Evolutionary conservation across 345 rosid genomes (phyloP), one percentile per base, ranked within the genome.

Genomic region (Dipteronia sinensis): DNA sequence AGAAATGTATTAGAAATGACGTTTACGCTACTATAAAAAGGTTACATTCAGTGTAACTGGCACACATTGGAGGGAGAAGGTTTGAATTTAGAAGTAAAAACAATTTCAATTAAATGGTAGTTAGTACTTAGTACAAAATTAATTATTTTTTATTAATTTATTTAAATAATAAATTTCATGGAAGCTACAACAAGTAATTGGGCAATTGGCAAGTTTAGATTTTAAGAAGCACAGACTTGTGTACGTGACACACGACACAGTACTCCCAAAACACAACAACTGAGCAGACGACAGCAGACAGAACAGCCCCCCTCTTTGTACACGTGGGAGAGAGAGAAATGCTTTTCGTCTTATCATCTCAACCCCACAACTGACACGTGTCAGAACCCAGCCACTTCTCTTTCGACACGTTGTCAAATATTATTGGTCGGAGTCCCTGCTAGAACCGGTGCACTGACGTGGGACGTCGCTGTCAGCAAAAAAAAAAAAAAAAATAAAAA

Each of bases 391-490:
- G 20, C 64, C 27, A 29, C 29, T 29, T 13, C 1, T 22, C n/a
- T n/a, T 27, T 12, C 8, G 66, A 78, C 87, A 82, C 86, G 84
- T 82, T 31, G 65, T 34, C 0, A 0, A 16, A 1, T 31, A 0
- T 31, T 1, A 84, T 80, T 82, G 79, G 88, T 2, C 17, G 15
- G 58, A 6, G 72, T 0, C 40, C 23, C 23, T 59, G 27, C 1
- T 65, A 19, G 83, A 72, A 78, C 66, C 67, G 81, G 81, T 82
- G 81, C 71, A 81, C 85, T 84, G 88, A 88, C 84, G 88, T 78
- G 84, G 69, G 55, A 69, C 67, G 82, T 88, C 82, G 82, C 74
- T 72, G 8, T 80, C 78, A 77, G 62, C 46, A 7, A 44, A 40
- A 20, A 13, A n/a, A n/a, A n/a, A n/a, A n/a, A n/a, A n/a, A n/a